Conservation (phyloP, 116 monocot genomes). For the Phalaenopsis hybrid region DNA sequence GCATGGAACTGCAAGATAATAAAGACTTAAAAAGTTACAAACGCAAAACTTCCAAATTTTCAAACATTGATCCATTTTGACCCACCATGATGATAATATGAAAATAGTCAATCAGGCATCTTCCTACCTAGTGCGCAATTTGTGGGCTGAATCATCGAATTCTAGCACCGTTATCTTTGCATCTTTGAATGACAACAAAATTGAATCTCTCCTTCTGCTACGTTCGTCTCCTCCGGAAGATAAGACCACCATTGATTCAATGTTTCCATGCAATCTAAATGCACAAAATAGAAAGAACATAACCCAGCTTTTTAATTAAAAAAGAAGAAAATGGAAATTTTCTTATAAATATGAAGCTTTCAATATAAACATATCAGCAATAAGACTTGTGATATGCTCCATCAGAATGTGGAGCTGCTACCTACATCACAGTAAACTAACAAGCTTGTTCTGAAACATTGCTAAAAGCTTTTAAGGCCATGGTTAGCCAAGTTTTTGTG, state of each 20-base stretch:
- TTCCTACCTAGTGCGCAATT: conserved; percentile 59
- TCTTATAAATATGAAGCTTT: not conserved
- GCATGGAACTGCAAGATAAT: conserved; percentile 77
- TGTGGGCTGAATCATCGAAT: conserved; percentile 70
- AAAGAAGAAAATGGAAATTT: not conserved
- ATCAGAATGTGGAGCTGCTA: not conserved
- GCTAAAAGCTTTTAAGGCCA: not conserved
- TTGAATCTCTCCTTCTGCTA: conserved; percentile 71
- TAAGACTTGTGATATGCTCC: not conserved
- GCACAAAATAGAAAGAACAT: conserved; percentile 9
- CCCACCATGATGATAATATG: not conserved
- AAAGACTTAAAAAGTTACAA: not conserved
- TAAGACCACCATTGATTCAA: conserved; percentile 77
- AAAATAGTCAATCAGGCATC: not conserved
- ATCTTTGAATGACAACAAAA: conserved; percentile 72
- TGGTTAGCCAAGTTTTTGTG: not conserved
- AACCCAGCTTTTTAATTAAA: not conserved
- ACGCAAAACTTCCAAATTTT: not conserved
- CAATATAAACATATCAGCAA: not conserved
- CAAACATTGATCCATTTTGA: not conserved
- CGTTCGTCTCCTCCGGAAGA: conserved; percentile 64
- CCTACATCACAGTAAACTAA: not conserved
- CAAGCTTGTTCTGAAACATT: not conserved
- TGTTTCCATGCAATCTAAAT: conserved; percentile 77
- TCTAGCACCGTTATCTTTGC: conserved; percentile 75